Evolutionary conservation across 2,329 filamentous ascomycete genomes (phyloP), one percentile per base, ranked within the genome.

Genomic region (Colletotrichum godetiae): DNA sequence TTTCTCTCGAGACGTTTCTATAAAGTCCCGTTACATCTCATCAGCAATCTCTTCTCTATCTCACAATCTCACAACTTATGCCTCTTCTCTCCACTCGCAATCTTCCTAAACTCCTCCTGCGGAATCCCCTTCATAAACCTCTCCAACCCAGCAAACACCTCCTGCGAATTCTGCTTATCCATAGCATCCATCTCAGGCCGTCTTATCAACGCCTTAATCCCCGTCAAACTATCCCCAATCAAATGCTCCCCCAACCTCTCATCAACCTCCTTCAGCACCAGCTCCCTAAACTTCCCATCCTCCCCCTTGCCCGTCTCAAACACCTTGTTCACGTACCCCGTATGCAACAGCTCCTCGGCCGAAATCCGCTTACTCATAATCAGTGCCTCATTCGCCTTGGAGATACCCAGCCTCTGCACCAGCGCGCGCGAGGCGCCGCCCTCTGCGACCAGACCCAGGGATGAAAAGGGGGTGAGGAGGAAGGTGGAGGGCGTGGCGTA

Each of bases 391-490:
- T 97, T 97, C 11, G 95, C 95, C 80, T 94, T 94, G 72, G 90
- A 86, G 63, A 95, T 89, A 1, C 97, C 97, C 29, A 98, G 87
- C 0, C 96, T 87, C 78, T 93, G 89, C 15, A 97, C 94, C 70
- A 98, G 92, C 0, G 92, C 94, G 68, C 91, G 86, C 19, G 92
- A 94, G 0, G 95, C 92, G 59, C 93, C 94, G 53, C 96, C 97
- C 85, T 98, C 97, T 67, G 95, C 90, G 0, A 98, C 95, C 1
- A 99, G 90, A 1, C 97, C 96, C 1, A 98, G 89, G 1, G 94
- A 96, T 5, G 92, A 93, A 84, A 98, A 98, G 4, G 97, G 97
- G 1, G 95, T 98, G 31, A 98, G 91, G 31, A 98, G 87, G 84
- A 95, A 99, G 35, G 95, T 86, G 77, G 93, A 89, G 0, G 95